Evolutionary conservation across 495 filamentous ascomycete species (phyloP), one percentile per base, ranked within the genome.

Genomic region (Hypoxylon lenormandii): DNA sequence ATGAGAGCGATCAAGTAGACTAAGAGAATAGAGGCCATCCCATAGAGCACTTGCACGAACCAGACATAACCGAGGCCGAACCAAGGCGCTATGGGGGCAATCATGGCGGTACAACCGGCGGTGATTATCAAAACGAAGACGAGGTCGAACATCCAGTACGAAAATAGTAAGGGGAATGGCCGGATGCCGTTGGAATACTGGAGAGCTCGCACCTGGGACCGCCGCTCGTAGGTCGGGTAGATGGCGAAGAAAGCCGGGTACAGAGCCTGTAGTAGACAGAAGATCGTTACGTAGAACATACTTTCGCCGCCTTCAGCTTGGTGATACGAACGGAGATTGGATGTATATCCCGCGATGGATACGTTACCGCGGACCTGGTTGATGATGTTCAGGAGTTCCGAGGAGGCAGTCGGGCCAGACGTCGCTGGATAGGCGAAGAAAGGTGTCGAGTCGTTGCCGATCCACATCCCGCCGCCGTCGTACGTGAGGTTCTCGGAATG

Each of bases 51-150:
- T 53, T 95, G 85, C 26, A 95, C 83, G 21, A 92, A 75, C 70
- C 92, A 94, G 8, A 95, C 78, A 66, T 93, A 95, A 45, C 86
- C 90, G 12, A 90, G 76, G 68, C 89, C 81, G 70, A 89, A 94
- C 89, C 89, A 95, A n/a, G 87, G 78, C 40, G 84, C 72, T 5
- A 83, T 70, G 0, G 79, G 81, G 5, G 86, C 83, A 56, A 91
- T 86, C 36, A 94, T 86, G 36, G 87, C 83, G 12, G 87, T 84
- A 13, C 82, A 80, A 4, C 90, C 69, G 13, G 87, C 85, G 54
- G 83, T 86, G 22, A 82, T 80, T 3, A 83, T 64, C 13, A 92
- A 54, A n/a, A 90, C 83, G 40, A 87, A 79, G 16, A 87, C 72
- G 72, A 88, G 90, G 74, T 93, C 90, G 68, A 92, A 92, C 7